Base-by-base conservation (phyloP, 164 flowering plant genomes). In the Tinospora cordifolia region DNA sequence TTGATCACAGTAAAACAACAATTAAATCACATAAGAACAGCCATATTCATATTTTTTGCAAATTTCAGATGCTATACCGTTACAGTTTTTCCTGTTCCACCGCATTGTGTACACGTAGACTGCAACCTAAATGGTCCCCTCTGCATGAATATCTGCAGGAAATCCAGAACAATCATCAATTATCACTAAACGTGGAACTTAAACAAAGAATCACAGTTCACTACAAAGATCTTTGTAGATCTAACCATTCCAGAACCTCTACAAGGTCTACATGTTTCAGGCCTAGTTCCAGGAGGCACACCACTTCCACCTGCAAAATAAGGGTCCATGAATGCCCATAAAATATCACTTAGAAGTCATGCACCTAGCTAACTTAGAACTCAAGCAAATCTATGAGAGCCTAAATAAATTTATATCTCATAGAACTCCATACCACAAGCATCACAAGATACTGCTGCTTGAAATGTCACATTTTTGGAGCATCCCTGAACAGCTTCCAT, bases 401-500 rank as follows among this genome's bases (percentile, higher is more conserved):
- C n/a, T n/a, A n/a, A n/a, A n/a, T n/a, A n/a, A n/a, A n/a, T n/a
- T n/a, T n/a, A n/a, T n/a, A n/a, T n/a, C n/a, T n/a, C n/a, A n/a
- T n/a, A n/a, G n/a, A n/a, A n/a, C n/a, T n/a, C 62, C 83, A 74
- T 88, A 94, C 99, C 91, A 80, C 99, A 94, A 77, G 91, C 72
- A 51, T 85, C 85, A 76, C 99, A 94, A 44, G 87, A 81, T 77
- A 90, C 58, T 65, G 81, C 82, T 41, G 99, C 82, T 74, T 84
- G 77, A 76, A 88, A 89, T 44, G 86, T 75, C 54, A 91, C 81
- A 57, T 83, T 90, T 79, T 90, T 93, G 67, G 90, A 65, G 83
- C 97, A 90, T 51, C 98, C 98, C 74, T 88, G 97, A 58, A 91
- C 93, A 80, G 98, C 98, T 86, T 93, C 98, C 98, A 93, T 93